These are phyloP conservation scores for Iberis pinnata DNA, from an alignment of 345 rosid species.

Conservation along the genomic window DNA sequence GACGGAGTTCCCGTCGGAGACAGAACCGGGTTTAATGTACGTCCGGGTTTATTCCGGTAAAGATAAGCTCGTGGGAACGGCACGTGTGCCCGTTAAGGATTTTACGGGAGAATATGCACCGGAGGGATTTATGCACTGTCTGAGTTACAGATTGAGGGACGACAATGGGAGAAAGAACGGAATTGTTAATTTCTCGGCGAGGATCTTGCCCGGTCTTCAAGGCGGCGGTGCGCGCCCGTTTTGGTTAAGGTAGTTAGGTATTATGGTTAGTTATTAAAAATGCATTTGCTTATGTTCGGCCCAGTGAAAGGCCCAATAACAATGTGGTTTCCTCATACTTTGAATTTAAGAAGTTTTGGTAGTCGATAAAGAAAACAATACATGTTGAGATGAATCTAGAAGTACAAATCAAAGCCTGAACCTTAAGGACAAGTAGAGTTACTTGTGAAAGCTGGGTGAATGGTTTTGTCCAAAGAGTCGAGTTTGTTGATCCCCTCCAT, in stretches of 20 bases:
- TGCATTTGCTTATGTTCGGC: too few species aligned
- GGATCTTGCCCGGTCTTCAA: not conserved
- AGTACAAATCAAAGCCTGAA: too few species aligned
- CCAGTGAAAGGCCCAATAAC: too few species aligned
- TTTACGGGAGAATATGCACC: conserved; percentile 27
- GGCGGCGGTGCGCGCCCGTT: not conserved
- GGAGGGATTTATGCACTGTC: conserved; percentile 21
- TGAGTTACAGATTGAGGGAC: conserved; percentile 25
- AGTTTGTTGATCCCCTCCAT: conserved; percentile 43
- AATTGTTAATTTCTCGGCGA: conserved; percentile 17
- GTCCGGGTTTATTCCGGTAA: conserved; percentile 2
- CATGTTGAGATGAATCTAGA: too few species aligned
- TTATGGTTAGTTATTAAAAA: too few species aligned
- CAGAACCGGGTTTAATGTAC: conserved; percentile 11
- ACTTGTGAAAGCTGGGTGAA: conserved; percentile 51
- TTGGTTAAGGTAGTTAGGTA: conserved; percentile 13
- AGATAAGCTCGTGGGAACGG: conserved; percentile 19
- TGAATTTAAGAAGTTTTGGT: too few species aligned
- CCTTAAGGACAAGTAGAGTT: too few species aligned
- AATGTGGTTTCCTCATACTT: too few species aligned
- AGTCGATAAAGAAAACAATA: too few species aligned
- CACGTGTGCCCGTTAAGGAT: conserved; percentile 24
- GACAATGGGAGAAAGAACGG: conserved; percentile 10
- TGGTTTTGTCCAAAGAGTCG: conserved; percentile 34
- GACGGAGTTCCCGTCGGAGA: conserved; percentile 8